Evolutionary conservation across 1,284 basidiomycete genomes (phyloP).

Genomic region (Filobasidium uniguttulatum): DNA sequence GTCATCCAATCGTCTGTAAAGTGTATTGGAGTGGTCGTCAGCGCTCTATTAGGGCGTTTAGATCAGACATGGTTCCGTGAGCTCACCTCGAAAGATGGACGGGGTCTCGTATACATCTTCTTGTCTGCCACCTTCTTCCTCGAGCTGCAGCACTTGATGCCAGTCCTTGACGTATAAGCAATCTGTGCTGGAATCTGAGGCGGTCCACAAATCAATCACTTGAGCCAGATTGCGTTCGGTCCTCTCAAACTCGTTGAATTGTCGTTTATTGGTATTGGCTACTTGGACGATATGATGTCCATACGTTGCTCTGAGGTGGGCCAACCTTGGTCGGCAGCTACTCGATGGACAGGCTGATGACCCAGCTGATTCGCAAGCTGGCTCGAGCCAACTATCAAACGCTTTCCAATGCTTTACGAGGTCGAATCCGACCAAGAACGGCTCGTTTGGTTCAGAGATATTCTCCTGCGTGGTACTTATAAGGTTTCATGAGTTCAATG

Average conservation of each 20-base stretch:
- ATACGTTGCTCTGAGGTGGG: conserved; percentile 20
- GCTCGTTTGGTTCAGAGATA: no score
- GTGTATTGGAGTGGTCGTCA: background rate
- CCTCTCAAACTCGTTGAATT: conserved; percentile 33
- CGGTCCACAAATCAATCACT: conserved; percentile 36
- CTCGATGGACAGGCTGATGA: no score
- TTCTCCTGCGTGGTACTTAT: no score
- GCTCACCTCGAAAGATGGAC: conserved; percentile 34
- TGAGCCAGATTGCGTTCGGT: conserved; percentile 30
- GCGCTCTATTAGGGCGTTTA: background rate
- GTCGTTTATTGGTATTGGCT: conserved; percentile 26
- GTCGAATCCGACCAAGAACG: no score
- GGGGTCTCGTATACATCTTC: conserved; percentile 40
- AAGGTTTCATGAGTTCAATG: no score
- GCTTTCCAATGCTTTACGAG: no score
- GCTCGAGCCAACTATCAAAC: no score
- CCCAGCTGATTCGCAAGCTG: no score
- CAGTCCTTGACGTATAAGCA: conserved; percentile 46
- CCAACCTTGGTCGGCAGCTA: conserved; percentile 24
- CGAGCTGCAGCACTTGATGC: conserved; percentile 39
- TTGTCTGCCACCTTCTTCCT: conserved; percentile 20
- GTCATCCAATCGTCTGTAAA: conserved; percentile 44
- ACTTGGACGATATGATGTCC: conserved; percentile 31
- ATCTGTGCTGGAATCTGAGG: conserved; percentile 1
- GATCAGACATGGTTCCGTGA: no score